Conservation (phyloP, 2,329 filamentous ascomycete genomes). For the Passalora sequoiae region DNA sequence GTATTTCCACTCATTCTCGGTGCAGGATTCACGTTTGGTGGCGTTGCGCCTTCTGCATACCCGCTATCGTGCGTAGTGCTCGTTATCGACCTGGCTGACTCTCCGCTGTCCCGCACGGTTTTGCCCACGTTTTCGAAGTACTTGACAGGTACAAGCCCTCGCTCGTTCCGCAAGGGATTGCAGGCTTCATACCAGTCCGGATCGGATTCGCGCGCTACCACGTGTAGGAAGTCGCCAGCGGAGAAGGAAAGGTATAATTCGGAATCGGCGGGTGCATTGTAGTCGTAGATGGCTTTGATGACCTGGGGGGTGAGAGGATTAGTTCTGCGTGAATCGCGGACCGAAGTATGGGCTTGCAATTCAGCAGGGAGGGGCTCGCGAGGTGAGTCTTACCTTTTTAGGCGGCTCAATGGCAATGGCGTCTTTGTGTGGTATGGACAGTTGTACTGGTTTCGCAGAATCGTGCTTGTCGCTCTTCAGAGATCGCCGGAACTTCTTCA, state of each 20-base stretch:
- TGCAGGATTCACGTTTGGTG: slow-evolving; percentile 28
- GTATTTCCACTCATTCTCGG: slow-evolving; percentile 29
- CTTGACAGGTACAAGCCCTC: slow-evolving; percentile 85
- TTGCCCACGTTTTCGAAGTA: slow-evolving; percentile 92
- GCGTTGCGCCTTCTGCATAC: slow-evolving; percentile 59
- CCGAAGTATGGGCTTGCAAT: slow-evolving; percentile 1
- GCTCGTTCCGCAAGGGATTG: slow-evolving; percentile 83
- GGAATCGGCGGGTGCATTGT: slow-evolving; percentile 61
- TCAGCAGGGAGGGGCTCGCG: too few species aligned
- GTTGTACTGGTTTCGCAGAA: slow-evolving; percentile 58
- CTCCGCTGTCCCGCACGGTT: slow-evolving; percentile 79
- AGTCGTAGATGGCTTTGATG: slow-evolving; percentile 94
- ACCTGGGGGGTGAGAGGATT: slow-evolving; percentile 53
- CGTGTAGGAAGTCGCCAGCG: slow-evolving; percentile 95
- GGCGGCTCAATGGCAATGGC: slow-evolving; percentile 84
- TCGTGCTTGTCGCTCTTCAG: slow-evolving; percentile 83
- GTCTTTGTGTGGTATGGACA: slow-evolving; percentile 77
- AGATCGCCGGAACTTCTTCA: slow-evolving; percentile 63
- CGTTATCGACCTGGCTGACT: slow-evolving; percentile 36
- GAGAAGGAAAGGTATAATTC: slow-evolving; percentile 73
- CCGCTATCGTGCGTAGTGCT: slow-evolving; percentile 80
- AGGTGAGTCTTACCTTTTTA: slow-evolving; percentile 86
- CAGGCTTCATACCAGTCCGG: slow-evolving; percentile 97
- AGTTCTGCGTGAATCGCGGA: background rate
- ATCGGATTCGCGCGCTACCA: slow-evolving; percentile 93